Conservation (phyloP, 176 grass and related monocot genomes). For the Phoenix dactylifera region DNA sequence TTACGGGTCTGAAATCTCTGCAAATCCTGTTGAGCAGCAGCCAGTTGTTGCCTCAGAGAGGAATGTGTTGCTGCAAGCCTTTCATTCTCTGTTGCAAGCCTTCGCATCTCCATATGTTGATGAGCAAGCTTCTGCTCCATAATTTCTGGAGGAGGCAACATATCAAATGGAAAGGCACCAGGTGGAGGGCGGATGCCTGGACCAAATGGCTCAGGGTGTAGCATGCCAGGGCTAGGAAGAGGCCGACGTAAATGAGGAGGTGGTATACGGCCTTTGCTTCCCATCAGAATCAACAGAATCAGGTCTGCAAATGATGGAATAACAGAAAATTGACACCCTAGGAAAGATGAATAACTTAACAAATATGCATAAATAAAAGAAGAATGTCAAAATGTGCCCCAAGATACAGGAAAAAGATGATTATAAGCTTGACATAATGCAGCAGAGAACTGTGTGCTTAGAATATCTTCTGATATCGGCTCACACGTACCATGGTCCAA, state of each 20-base stretch:
- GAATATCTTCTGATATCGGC: too few species aligned
- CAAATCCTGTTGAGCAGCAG: slow-evolving; percentile 61
- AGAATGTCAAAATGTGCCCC: too few species aligned
- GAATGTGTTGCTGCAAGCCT: slow-evolving; percentile 44
- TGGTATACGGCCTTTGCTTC: slow-evolving; percentile 50
- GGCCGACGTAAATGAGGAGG: slow-evolving; percentile 31
- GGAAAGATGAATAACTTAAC: too few species aligned
- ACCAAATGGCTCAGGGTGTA: slow-evolving; percentile 56
- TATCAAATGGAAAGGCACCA: slow-evolving; percentile 49
- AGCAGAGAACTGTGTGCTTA: too few species aligned
- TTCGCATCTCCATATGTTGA: slow-evolving; percentile 73
- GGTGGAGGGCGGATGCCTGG: slow-evolving; percentile 35
- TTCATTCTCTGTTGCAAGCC: slow-evolving; percentile 72
- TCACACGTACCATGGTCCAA: too few species aligned
- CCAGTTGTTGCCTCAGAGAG: slow-evolving; percentile 64
- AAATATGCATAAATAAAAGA: too few species aligned
- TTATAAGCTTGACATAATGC: too few species aligned
- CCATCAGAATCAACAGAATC: slow-evolving; percentile 20
- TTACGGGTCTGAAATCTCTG: slow-evolving; percentile 59
- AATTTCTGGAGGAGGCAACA: slow-evolving; percentile 55
- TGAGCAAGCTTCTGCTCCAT: slow-evolving; percentile 70
- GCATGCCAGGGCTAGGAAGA: slow-evolving; percentile 38
- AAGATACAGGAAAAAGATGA: too few species aligned
- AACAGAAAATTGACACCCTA: too few species aligned
- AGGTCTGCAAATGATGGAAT: too few species aligned